A percentile compares a stretch with the other conserved stretches of the same genome.
These are phyloP conservation scores for Suhomyces kilbournensis DNA, from an alignment of 805 yeast genomes.

Conservation along the genomic window DNA sequence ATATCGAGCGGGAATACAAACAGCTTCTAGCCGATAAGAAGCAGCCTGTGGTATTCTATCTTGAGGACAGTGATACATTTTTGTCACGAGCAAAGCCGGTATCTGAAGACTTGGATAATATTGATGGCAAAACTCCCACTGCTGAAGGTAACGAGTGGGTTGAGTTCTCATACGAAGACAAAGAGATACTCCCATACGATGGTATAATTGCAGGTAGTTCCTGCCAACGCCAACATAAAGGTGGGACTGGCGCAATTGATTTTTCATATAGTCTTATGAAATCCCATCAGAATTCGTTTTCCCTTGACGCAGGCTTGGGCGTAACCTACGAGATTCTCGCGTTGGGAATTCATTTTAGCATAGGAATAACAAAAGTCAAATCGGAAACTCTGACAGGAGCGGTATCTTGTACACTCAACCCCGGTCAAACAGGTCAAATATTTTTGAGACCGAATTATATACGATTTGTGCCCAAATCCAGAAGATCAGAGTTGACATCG, in stretches of 20 bases:
- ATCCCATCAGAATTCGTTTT: background rate
- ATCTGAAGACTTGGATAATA: background rate
- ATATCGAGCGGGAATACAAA: background rate
- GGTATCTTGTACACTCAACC: background rate
- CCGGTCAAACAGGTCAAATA: background rate
- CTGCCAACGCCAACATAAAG: conserved; percentile 10
- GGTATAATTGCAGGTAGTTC: conserved; percentile 10
- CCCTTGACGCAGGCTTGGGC: background rate
- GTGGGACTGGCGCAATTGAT: conserved; percentile 9
- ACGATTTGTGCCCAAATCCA: background rate
- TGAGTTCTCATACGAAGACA: conserved; percentile 6
- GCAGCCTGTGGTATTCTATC: background rate
- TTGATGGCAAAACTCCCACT: background rate
- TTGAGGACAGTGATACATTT: conserved; percentile 2
- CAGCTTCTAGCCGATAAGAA: background rate
- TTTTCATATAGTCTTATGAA: conserved; percentile 2
- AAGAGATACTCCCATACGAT: conserved; percentile 3
- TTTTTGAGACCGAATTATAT: background rate
- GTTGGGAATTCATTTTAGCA: background rate
- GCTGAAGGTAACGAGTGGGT: conserved; percentile 6
- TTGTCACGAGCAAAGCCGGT: background rate
- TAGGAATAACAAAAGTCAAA: background rate
- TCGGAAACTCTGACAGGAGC: background rate
- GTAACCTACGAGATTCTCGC: background rate
- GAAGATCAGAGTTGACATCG: background rate